These are phyloP conservation scores for Neurospora sp. DNA, from an alignment of 495 filamentous ascomycete species.

Conservation along the genomic window DNA sequence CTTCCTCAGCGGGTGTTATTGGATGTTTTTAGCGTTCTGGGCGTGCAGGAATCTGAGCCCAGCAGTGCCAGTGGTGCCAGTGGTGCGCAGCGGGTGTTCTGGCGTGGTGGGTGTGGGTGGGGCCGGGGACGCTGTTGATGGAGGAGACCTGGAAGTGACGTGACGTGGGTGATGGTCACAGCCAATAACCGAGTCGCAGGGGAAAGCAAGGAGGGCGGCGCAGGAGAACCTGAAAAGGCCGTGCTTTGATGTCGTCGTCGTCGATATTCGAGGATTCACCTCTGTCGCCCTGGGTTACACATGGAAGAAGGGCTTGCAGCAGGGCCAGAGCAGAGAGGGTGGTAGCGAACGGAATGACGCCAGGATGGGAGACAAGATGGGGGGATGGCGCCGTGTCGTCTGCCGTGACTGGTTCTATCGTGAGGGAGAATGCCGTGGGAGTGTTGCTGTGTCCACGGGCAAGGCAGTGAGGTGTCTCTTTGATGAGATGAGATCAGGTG, in stretches of 20 bases:
- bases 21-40: neutral
- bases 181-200: slow-evolving; percentile 12
- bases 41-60: neutral
- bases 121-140: neutral
- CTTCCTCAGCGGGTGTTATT: neutral
- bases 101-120: neutral
- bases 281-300: neutral
- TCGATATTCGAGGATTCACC: neutral
- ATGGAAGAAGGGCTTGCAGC: neutral
- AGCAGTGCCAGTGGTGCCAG: neutral
- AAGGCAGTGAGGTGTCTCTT: neutral
- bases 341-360: neutral
- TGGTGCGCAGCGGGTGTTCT: neutral
- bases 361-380: neutral
- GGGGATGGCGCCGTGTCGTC: neutral
- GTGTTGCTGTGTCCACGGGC: neutral
- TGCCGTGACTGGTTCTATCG: neutral
- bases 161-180: slow-evolving; percentile 9
- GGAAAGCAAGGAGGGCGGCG: slow-evolving; percentile 7
- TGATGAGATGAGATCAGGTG: neutral
- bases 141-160: slow-evolving; percentile 6
- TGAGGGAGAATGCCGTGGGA: neutral
- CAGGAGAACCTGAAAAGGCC: neutral
- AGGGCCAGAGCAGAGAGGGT: neutral
- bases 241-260: neutral